phyloP scores from a whole-genome alignment of 805 yeast species.

The Wickerhamiella vanderwaltii region DNA sequence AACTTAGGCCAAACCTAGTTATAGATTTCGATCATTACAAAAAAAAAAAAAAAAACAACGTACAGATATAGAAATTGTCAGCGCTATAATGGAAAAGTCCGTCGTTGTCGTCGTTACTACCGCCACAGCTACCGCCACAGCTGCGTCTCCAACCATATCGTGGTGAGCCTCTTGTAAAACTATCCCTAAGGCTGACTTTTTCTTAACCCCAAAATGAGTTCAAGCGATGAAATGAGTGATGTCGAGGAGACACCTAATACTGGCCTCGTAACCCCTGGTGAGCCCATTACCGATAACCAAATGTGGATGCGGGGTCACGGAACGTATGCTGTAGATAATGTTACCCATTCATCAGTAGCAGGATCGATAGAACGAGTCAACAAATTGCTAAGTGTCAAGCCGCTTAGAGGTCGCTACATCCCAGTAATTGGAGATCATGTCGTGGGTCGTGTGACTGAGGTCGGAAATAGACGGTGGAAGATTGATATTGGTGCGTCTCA shows the following conservation, averaged over 20 bases:
- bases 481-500: constrained; percentile 94
- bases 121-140: neutral
- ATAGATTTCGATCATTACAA: too few relatives aligned
- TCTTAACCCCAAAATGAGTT: too few relatives aligned
- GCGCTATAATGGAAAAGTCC: too few relatives aligned
- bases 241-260: constrained; percentile 7
- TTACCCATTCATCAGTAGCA: constrained; percentile 82
- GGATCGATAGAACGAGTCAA: constrained; percentile 83
- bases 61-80: too few relatives aligned
- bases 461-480: constrained; percentile 88
- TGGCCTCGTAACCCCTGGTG: constrained; percentile 83
- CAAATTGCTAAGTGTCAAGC: constrained; percentile 70
- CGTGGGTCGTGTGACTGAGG: constrained; percentile 88
- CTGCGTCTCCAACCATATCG: neutral
- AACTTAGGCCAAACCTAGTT: too few relatives aligned
- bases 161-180: too few relatives aligned
- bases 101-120: too few relatives aligned
- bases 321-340: constrained; percentile 54
- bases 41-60: too few relatives aligned
- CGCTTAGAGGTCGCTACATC: constrained; percentile 73
- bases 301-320: constrained; percentile 99
- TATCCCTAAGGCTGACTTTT: too few relatives aligned
- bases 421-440: constrained; percentile 97
- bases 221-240: constrained; percentile 9
- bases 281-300: constrained; percentile 87